Conservation (phyloP, 1,284 basidiomycete genomes). For the Austroboletus niveus region DNA sequence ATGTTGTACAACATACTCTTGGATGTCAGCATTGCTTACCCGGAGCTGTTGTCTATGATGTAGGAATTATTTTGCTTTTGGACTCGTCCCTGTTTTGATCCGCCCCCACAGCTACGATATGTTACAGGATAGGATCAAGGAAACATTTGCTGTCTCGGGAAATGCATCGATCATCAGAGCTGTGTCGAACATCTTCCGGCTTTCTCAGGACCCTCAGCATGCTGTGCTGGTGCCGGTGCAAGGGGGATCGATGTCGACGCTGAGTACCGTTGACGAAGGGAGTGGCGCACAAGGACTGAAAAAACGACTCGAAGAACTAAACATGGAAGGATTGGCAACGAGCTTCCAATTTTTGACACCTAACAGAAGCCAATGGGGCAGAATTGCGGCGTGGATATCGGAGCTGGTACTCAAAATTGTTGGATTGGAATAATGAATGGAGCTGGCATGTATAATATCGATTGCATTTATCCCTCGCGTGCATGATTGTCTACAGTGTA, state of each 20-base stretch:
- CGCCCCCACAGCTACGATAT: slow-evolving; percentile 62
- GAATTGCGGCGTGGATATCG: slow-evolving; percentile 73
- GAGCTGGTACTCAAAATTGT: slow-evolving; percentile 59
- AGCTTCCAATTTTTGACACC: slow-evolving; percentile 66
- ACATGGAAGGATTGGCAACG: slow-evolving; percentile 69
- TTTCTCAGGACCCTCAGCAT: slow-evolving; percentile 56
- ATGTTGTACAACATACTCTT: slow-evolving; percentile 78
- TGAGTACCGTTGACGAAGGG: slow-evolving; percentile 60
- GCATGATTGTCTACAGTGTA: slow-evolving; percentile 7
- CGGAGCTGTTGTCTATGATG: slow-evolving; percentile 75
- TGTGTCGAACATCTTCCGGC: slow-evolving; percentile 72
- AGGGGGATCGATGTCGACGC: slow-evolving; percentile 58
- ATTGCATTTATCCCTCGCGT: slow-evolving; percentile 12
- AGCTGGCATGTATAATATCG: slow-evolving; percentile 20
- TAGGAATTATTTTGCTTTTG: slow-evolving; percentile 40
- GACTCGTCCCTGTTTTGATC: slow-evolving; percentile 6
- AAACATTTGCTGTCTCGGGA: slow-evolving; percentile 72
- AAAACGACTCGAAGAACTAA: slow-evolving; percentile 55
- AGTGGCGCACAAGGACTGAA: slow-evolving; percentile 25
- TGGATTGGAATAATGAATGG: slow-evolving; percentile 32
- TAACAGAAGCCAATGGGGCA: slow-evolving; percentile 55
- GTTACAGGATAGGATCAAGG: slow-evolving; percentile 75
- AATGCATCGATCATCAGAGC: slow-evolving; percentile 71
- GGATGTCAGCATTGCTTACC: slow-evolving; percentile 69
- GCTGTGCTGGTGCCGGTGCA: slow-evolving; percentile 33